Evolutionary conservation across 306 rosid genomes (phyloP), one percentile per base, ranked within the genome.

Genomic region (Cicer judaicum): DNA sequence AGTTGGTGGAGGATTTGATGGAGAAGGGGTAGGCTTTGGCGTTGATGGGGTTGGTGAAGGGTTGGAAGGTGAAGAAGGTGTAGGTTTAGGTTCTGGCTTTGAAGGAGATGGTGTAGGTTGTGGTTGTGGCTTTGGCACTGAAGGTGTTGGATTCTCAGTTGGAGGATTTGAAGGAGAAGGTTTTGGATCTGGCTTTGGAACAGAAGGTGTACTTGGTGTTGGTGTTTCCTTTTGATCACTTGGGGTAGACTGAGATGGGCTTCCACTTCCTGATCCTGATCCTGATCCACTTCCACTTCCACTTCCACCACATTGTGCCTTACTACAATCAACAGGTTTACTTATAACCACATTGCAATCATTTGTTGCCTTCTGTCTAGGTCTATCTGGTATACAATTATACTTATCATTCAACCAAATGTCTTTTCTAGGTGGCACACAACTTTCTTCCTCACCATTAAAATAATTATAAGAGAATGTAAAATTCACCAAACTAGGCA

Each of bases 301-400:
- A 10, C 2, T 12, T 13, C 56, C 55, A 16, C 87, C 83, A 73
- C 98, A 93, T 49, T 70, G 76, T 4, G 77, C 65, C 86, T 89
- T 89, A 76, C 87, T 68, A 34, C 98, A 93, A 71, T 93, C 91
- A 15, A 89, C 79, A 0, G 90, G 91, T 36, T 82, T 89, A 74
- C 78, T 84, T 13, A 85, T 91, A 19, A 88, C 87, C 0, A 14
- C 64, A 19, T 74, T 66, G 43, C 98, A 93, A 29, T n/a, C 53
- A 0, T 54, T 71, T 1, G 68, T 2, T 0, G 9, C 9, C 78
- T 79, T 94, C 53, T 94, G 98, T 10, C 80, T 84, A 1, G 96
- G 87, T 68, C 89, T 87, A 2, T 70, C 81, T 0, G 91, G 91
- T 21, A 94, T 64, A 67, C 98, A 94, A 3, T 91, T 91, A 7